A percentile compares a stretch with the other conserved stretches of the same genome.
Evolutionary conservation across 2,329 filamentous ascomycete genomes (phyloP).

Genomic region (Talaromyces sp.): DNA sequence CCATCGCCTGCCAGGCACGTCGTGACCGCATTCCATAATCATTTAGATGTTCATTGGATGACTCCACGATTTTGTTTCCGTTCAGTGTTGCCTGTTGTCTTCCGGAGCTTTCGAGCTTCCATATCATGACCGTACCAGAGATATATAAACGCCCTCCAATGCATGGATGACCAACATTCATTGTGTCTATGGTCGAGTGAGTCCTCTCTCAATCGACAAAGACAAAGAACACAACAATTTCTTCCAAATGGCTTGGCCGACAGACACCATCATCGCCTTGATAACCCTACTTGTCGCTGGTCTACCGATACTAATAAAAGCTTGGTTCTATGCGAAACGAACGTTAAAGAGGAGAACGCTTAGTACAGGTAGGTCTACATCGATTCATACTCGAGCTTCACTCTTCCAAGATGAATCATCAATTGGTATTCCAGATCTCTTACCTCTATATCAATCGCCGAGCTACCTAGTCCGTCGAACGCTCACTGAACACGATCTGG

Average conservation of each 20-base stretch:
- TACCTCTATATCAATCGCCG: not conserved
- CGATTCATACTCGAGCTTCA: not conserved
- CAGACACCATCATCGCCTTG: not conserved
- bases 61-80: not conserved
- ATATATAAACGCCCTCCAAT: not conserved
- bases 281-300: not conserved
- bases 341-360: not conserved
- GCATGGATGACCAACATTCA: not conserved
- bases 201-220: too few species aligned
- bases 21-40: too few species aligned
- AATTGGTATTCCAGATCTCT: not conserved
- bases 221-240: not conserved
- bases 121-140: not conserved
- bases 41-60: not conserved
- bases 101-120: not conserved
- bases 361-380: not conserved
- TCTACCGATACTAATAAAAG: not conserved
- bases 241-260: not conserved
- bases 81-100: not conserved
- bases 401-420: not conserved
- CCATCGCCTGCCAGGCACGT: too few species aligned
- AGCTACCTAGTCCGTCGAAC: too few species aligned
- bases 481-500: not conserved
- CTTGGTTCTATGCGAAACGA: not conserved
- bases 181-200: not conserved